phyloP scores from a whole-genome alignment of 345 rosid species.

The Aquilaria sinensis region DNA sequence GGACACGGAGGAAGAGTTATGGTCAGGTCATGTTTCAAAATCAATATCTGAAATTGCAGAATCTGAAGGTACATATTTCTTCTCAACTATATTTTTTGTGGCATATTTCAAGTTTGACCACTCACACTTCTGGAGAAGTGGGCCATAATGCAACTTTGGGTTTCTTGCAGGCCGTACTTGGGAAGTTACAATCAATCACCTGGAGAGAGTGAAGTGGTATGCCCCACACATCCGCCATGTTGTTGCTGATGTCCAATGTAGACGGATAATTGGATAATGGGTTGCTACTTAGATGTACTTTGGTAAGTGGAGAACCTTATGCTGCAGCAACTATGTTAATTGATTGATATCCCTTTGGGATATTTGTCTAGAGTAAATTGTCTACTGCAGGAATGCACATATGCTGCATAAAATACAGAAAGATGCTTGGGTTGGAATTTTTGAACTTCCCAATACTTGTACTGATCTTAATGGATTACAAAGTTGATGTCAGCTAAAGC shows the following conservation, averaged over 20 bases:
- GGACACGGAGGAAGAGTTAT: slow-evolving; percentile 57
- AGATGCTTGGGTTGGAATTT: too few relatives aligned
- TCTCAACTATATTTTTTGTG: background rate
- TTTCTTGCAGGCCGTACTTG: slow-evolving; percentile 54
- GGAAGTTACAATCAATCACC: slow-evolving; percentile 61
- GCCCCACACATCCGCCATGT: slow-evolving; percentile 93
- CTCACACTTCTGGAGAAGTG: background rate
- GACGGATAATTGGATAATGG: slow-evolving; percentile 13
- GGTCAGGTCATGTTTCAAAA: slow-evolving; percentile 48
- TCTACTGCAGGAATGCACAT: too few relatives aligned
- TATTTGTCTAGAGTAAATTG: too few relatives aligned
- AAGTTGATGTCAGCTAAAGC: too few relatives aligned
- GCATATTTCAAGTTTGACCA: background rate
- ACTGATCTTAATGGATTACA: too few relatives aligned
- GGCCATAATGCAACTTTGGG: background rate
- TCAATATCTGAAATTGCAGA: slow-evolving; percentile 53
- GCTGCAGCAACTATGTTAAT: too few relatives aligned
- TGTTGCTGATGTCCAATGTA: slow-evolving; percentile 79
- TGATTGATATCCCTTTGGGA: too few relatives aligned
- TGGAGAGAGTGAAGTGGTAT: slow-evolving; percentile 94
- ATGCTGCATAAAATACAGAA: too few relatives aligned
- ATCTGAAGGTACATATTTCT: slow-evolving; percentile 55
- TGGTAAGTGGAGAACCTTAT: too few relatives aligned
- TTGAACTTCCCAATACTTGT: too few relatives aligned
- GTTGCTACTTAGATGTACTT: too few relatives aligned